Evolutionary conservation across 495 filamentous ascomycete species (phyloP), one percentile per base, ranked within the genome.

Genomic region (Saxophila tyrrhenica): DNA sequence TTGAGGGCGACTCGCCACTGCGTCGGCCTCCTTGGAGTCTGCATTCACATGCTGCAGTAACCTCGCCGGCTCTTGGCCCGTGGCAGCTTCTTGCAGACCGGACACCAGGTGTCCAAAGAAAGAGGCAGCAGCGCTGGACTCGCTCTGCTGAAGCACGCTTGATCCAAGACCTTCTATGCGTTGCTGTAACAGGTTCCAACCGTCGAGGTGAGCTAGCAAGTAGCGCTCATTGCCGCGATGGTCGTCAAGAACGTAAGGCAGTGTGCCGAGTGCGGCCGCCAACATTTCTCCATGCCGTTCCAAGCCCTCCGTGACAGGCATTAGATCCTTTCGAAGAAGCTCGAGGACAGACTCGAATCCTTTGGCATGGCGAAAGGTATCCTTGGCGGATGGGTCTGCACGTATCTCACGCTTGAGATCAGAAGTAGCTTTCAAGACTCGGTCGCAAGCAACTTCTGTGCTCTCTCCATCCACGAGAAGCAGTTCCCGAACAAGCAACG

Each of bases 161-260:
- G n/a, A 7, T 21, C 5, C 7, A 7, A 48, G 19, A 21, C 10
- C 45, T 9, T 9, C 25, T 15, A 48, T 16, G 10, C 9, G 13
- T 48, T 15, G 13, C 16, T 50, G 23, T 15, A 58, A 17, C 21
- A 10, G 17, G 24, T 43, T 24, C 56, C 56, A 59, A 16, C 56
- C 56, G 17, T 51, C 46, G 1, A 50, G 25, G 21, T 51, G 76
- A 55, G 78, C 79, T 48, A 79, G 76, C 68, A 96, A 97, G 67
- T 90, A 95, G 54, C 84, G 80, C 56, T 81, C 75, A 70, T 97
- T 98, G 13, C 89, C 91, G 54, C 82, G 76, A 69, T 97, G 89
- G 17, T 81, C 80, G 45, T 81, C 79, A 62, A 96, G 77, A 23
- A 82, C 81, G 48, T 88, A 84, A 1, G 85, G 81, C 39, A 97